These are phyloP conservation scores for Tilletiaria anomala DNA, from an alignment of 1,284 basidiomycete genomes.

Conservation along the genomic window DNA sequence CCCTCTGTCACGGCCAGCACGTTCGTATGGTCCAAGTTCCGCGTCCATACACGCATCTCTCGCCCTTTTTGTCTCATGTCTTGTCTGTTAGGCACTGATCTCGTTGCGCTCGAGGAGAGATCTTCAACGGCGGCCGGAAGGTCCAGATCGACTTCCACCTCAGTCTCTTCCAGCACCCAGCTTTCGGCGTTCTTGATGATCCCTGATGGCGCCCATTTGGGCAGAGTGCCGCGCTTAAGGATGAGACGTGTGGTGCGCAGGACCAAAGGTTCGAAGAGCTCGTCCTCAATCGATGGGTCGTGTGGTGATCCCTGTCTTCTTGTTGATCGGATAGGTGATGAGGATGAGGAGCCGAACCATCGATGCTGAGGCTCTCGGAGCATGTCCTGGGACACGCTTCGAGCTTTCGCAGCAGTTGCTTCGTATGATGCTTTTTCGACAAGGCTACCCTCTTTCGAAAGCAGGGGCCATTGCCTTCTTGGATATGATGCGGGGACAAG, in stretches of 20 bases:
- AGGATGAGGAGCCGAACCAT: neutral
- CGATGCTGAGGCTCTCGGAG: no score
- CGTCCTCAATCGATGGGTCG: no score
- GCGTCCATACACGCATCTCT: conserved; percentile 33
- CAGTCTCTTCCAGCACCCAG: conserved; percentile 38
- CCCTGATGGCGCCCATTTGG: conserved; percentile 74
- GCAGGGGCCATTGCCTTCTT: conserved; percentile 8
- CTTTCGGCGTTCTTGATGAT: conserved; percentile 46
- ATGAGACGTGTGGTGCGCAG: conserved; percentile 80
- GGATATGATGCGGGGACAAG: conserved; percentile 12
- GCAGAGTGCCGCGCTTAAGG: conserved; percentile 74
- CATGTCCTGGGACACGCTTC: no score
- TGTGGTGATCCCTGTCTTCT: no score
- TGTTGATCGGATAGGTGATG: neutral
- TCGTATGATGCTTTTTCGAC: no score
- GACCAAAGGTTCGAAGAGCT: conserved; percentile 45
- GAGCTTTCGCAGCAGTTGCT: no score
- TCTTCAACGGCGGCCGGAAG: conserved; percentile 8
- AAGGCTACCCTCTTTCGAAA: no score
- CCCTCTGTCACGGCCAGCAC: conserved; percentile 34
- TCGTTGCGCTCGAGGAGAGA: neutral
- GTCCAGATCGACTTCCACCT: conserved; percentile 28
- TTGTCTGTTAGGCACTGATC: neutral
- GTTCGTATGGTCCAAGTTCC: conserved; percentile 34
- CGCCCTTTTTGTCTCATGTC: no score